phyloP scores from a whole-genome alignment of 1,284 basidiomycete species.

The Ceratobasidium sp. region DNA sequence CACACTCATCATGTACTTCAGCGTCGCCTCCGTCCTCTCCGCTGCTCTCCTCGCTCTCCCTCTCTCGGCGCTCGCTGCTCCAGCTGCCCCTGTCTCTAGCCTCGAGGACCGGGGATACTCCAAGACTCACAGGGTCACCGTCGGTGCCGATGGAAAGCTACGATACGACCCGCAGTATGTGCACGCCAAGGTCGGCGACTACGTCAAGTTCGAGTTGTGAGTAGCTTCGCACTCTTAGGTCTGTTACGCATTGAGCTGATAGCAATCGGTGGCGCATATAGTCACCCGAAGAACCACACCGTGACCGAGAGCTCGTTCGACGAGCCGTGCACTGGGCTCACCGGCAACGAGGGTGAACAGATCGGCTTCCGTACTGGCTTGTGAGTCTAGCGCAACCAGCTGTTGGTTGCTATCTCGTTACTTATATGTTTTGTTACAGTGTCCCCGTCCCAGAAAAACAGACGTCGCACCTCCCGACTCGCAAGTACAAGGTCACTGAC shows the following conservation, averaged over 20 bases:
- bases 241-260: background rate
- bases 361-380: conserved; percentile 40
- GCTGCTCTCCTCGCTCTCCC: conserved; percentile 29
- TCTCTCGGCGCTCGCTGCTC: conserved; percentile 15
- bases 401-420: background rate
- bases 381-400: background rate
- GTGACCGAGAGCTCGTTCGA: conserved; percentile 44
- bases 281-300: conserved; percentile 43
- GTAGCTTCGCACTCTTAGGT: background rate
- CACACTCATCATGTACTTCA: conserved; percentile 30
- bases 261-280: background rate
- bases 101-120: background rate
- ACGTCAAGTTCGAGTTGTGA: conserved; percentile 37
- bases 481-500: conserved; percentile 26
- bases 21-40: conserved; percentile 26
- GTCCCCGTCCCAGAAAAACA: conserved; percentile 21
- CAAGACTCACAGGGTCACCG: conserved; percentile 35
- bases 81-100: background rate
- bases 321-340: conserved; percentile 13
- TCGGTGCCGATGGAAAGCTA: conserved; percentile 19
- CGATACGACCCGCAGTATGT: conserved; percentile 29
- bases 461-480: conserved; percentile 23
- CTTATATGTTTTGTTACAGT: background rate
- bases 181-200: conserved; percentile 30
- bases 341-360: background rate